Percentiles rank a stretch among this genome's conserved stretches.
phyloP scores from a whole-genome alignment of 495 filamentous ascomycete genomes.

The Platismatia glauca region DNA sequence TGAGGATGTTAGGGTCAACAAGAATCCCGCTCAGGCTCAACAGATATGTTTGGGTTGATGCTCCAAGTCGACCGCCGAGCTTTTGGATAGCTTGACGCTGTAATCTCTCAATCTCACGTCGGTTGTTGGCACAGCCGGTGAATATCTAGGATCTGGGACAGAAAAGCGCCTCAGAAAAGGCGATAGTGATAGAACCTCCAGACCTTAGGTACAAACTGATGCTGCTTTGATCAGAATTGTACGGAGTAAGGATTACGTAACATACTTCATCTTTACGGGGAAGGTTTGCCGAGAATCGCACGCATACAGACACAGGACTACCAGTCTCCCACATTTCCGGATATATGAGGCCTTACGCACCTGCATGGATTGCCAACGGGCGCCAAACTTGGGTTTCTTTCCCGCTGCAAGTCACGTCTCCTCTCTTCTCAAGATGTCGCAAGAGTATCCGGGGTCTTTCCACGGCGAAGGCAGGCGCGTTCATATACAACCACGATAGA shows the following conservation, averaged over 20 bases:
- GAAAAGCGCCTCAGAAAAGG: too few relatives aligned
- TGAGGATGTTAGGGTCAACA: not conserved
- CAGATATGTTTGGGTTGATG: not conserved
- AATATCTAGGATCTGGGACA: too few relatives aligned
- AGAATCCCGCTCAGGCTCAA: not conserved
- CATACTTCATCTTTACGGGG: not conserved
- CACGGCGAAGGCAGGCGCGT: not conserved
- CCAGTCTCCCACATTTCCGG: not conserved
- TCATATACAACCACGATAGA: slow-evolving; percentile 30
- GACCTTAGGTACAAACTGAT: too few relatives aligned
- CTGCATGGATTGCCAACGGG: not conserved
- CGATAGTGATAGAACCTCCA: too few relatives aligned
- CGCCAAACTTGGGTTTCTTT: not conserved
- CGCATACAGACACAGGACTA: too few relatives aligned
- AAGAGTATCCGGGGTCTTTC: not conserved
- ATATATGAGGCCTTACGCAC: not conserved
- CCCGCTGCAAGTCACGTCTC: not conserved
- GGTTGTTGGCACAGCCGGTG: too few relatives aligned
- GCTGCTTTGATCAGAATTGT: too few relatives aligned
- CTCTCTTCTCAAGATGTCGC: not conserved
- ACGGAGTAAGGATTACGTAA: too few relatives aligned
- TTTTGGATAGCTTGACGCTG: not conserved
- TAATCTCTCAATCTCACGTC: not conserved
- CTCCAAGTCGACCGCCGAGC: not conserved
- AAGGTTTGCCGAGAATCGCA: not conserved